phyloP scores from a whole-genome alignment of 2,329 filamentous ascomycete genomes.

The Talaromyces pinophilus region DNA sequence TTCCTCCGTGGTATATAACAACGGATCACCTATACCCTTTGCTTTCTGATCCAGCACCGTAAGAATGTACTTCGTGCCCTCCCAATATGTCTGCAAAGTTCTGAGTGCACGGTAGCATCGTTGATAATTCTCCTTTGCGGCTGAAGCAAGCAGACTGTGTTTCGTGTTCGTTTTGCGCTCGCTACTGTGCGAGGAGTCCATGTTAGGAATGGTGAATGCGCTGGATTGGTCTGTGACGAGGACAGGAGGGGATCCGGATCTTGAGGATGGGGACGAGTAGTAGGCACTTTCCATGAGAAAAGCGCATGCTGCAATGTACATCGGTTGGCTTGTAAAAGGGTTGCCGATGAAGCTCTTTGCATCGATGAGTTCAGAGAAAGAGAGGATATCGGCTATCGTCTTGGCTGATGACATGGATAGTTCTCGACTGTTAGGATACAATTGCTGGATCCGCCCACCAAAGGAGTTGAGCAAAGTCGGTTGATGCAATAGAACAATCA shows the following conservation, averaged over 20 bases:
- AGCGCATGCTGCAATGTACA: conserved; percentile 87
- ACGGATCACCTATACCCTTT: conserved; percentile 78
- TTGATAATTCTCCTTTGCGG: conserved; percentile 84
- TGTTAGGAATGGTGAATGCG: conserved; percentile 38
- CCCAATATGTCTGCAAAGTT: conserved; percentile 81
- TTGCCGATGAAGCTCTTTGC: conserved; percentile 84
- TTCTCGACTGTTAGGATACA: conserved; percentile 78
- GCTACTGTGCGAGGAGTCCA: conserved; percentile 32
- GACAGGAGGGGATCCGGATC: conserved; percentile 56
- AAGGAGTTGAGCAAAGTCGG: conserved; percentile 80
- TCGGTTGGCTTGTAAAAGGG: conserved; percentile 85
- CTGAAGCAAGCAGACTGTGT: conserved; percentile 75
- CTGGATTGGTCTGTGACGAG: conserved; percentile 36
- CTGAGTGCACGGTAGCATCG: conserved; percentile 81
- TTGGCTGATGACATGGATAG: conserved; percentile 85
- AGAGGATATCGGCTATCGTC: conserved; percentile 84
- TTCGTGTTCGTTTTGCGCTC: conserved; percentile 52
- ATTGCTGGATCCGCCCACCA: conserved; percentile 66
- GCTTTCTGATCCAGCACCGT: conserved; percentile 85
- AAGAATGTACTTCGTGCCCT: conserved; percentile 81
- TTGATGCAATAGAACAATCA: conserved; percentile 82
- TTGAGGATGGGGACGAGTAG: conserved; percentile 66
- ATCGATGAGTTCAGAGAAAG: conserved; percentile 82
- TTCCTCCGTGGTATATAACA: conserved; percentile 69
- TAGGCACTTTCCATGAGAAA: conserved; percentile 81